Evolutionary conservation across 2,329 filamentous ascomycete genomes (phyloP).

Genomic region (Hymenoscyphus infarciens): DNA sequence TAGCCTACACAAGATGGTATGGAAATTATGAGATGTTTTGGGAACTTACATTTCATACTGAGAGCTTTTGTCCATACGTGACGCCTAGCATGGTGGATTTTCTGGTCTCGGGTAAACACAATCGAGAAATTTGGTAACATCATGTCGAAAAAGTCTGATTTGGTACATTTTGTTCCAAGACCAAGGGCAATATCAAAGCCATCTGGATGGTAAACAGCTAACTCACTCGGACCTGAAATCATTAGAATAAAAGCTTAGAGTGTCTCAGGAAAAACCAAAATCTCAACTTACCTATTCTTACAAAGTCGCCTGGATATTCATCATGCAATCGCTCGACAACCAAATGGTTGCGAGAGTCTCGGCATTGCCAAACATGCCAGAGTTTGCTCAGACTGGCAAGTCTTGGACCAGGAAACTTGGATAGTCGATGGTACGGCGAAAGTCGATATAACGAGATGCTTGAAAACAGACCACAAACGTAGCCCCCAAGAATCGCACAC

Average conservation of each 20-base stretch:
- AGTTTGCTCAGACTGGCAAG: constrained; percentile 8
- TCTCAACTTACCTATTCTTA: constrained; percentile 7
- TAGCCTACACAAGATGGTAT: neutral
- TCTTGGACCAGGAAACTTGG: constrained; percentile 12
- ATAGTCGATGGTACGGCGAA: constrained; percentile 10
- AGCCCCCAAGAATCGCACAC: neutral
- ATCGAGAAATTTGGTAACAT: constrained; percentile 5
- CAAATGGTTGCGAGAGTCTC: constrained; percentile 7
- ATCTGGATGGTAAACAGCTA: constrained; percentile 37
- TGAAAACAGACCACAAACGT: constrained; percentile 5
- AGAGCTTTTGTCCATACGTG: constrained; percentile 11
- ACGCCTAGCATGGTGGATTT: constrained; percentile 8
- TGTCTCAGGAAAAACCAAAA: neutral
- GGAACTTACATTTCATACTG: neutral
- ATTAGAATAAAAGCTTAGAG: neutral
- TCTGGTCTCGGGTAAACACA: constrained; percentile 1
- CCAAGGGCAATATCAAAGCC: constrained; percentile 33
- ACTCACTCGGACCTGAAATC: constrained; percentile 9
- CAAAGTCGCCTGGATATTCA: constrained; percentile 11
- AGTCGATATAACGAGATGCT: constrained; percentile 13
- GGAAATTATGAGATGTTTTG: too few species aligned
- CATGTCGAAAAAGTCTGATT: constrained; percentile 12
- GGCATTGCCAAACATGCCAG: constrained; percentile 6
- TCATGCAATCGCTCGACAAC: constrained; percentile 4
- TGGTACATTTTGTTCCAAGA: constrained; percentile 9